phyloP scores from a whole-genome alignment of 1,284 basidiomycete genomes.

The Irpex sp. region DNA sequence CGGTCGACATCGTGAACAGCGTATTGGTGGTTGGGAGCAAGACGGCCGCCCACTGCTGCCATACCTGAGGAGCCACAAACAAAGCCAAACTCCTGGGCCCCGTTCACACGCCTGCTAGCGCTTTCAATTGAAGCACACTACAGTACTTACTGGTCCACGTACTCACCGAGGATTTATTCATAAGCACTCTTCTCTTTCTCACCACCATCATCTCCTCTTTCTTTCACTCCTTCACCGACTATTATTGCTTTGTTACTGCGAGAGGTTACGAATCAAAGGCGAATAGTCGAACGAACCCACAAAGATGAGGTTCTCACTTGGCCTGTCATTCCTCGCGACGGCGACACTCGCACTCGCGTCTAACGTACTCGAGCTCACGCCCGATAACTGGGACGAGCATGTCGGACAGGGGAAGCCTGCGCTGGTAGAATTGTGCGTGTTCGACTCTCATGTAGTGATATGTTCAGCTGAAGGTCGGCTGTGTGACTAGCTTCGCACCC shows the following conservation, averaged over 20 bases:
- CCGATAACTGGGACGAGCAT: conserved; percentile 73
- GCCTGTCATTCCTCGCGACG: conserved; percentile 45
- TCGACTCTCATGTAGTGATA: conserved; percentile 3
- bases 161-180: conserved; percentile 2
- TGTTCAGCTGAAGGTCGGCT: neutral
- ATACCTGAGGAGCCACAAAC: no score
- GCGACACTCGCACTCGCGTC: conserved; percentile 60
- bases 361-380: conserved; percentile 79
- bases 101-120: no score
- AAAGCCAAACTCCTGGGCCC: no score
- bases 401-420: conserved; percentile 80
- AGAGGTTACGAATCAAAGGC: neutral
- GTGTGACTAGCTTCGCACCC: conserved; percentile 61
- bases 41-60: no score
- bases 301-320: conserved; percentile 52
- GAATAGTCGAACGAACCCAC: conserved; percentile 1
- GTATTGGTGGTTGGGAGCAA: no score
- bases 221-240: neutral
- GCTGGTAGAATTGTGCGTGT: conserved; percentile 86
- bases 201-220: neutral
- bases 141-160: conserved; percentile 7
- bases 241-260: neutral
- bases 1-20: no score
- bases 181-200: neutral
- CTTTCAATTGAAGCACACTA: no score